Conservation (phyloP, 2,329 filamentous ascomycete species). For the Xylariales sp. region DNA sequence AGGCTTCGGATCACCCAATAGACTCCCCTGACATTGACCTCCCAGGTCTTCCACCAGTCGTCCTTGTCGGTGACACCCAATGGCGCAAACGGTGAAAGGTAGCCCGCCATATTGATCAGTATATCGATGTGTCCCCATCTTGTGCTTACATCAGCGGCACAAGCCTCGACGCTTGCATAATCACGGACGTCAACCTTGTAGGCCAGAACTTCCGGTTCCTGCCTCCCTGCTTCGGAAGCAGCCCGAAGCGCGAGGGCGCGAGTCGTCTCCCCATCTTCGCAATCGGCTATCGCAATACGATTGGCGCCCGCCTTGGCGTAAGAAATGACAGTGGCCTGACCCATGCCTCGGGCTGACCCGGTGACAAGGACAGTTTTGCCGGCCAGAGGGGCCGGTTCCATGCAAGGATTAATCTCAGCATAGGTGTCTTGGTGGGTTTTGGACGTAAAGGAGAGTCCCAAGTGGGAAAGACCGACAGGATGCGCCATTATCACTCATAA, state of each 20-base stretch:
- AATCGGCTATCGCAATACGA: slow-evolving; percentile 45
- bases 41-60: slow-evolving; percentile 22
- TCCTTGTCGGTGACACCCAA: no score
- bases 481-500: no score
- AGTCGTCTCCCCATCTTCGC: slow-evolving; percentile 39
- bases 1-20: slow-evolving; percentile 21
- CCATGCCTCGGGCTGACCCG: slow-evolving; percentile 46
- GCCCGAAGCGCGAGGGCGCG: slow-evolving; percentile 31
- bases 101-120: slow-evolving; percentile 36
- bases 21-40: slow-evolving; percentile 24
- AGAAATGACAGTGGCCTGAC: slow-evolving; percentile 41
- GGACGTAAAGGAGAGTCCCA: no score
- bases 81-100: slow-evolving; percentile 21
- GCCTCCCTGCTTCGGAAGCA: slow-evolving; percentile 23
- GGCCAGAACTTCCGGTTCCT: slow-evolving; percentile 24
- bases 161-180: slow-evolving; percentile 26
- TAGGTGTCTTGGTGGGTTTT: no score
- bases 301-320: slow-evolving; percentile 46
- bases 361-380: slow-evolving; percentile 38
- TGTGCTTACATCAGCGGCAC: slow-evolving; percentile 21
- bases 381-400: no score
- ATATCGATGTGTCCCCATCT: slow-evolving; percentile 29
- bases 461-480: no score
- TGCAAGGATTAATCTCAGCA: no score
- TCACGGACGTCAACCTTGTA: slow-evolving; percentile 31